Conservation (phyloP, 768 basidiomycete genomes). For the Lactarius psammicola region DNA sequence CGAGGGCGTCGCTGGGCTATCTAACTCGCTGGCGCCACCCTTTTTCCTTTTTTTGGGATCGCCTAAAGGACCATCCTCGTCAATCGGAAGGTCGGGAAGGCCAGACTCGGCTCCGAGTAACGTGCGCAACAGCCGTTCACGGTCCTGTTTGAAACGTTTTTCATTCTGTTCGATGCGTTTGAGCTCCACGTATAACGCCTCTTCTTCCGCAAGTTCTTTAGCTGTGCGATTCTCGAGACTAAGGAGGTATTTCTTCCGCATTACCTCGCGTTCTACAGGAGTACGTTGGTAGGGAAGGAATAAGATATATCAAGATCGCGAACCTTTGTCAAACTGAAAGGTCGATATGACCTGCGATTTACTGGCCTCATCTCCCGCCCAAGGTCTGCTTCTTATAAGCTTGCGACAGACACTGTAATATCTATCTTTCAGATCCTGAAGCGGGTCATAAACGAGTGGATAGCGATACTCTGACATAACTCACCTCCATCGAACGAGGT, state of each 20-base stretch:
- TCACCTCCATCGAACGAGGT: slow-evolving; percentile 67
- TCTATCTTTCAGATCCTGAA: slow-evolving; percentile 87
- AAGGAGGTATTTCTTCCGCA: slow-evolving; percentile 82
- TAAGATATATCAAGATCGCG: slow-evolving; percentile 17
- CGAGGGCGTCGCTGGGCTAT: slow-evolving; percentile 52
- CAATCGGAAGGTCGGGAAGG: slow-evolving; percentile 61
- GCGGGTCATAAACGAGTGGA: slow-evolving; percentile 8
- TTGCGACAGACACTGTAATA: slow-evolving; percentile 92
- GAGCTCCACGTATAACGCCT: slow-evolving; percentile 88
- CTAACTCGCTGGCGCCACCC: slow-evolving; percentile 34
- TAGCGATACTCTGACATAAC: slow-evolving; percentile 22
- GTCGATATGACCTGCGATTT: slow-evolving; percentile 66
- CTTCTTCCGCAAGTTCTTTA: slow-evolving; percentile 91
- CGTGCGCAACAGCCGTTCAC: slow-evolving; percentile 82
- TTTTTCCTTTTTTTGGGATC: slow-evolving; percentile 60
- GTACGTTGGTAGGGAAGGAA: background rate
- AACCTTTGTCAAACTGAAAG: slow-evolving; percentile 88
- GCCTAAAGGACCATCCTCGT: slow-evolving; percentile 59
- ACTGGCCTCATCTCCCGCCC: slow-evolving; percentile 74
- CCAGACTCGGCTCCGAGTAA: slow-evolving; percentile 88
- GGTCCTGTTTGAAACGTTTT: slow-evolving; percentile 79
- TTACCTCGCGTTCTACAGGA: slow-evolving; percentile 72
- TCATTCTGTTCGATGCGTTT: slow-evolving; percentile 95
- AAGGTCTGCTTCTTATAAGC: slow-evolving; percentile 79
- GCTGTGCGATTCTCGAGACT: slow-evolving; percentile 87